These are phyloP conservation scores for Fusarium tricinctum DNA, from an alignment of 2,329 filamentous ascomycete genomes.

Conservation along the genomic window DNA sequence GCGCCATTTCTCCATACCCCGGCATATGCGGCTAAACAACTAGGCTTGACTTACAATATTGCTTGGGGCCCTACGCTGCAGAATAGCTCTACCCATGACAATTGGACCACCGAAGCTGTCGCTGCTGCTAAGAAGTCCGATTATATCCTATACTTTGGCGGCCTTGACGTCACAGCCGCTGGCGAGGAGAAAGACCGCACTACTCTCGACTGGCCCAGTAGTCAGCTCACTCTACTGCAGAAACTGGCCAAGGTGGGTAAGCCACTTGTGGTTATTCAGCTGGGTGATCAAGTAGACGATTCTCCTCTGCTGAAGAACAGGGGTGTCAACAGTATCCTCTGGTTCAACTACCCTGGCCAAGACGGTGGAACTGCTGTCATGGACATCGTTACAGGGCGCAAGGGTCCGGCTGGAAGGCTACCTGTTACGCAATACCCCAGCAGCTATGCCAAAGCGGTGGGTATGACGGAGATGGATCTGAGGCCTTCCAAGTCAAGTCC, in stretches of 20 bases:
- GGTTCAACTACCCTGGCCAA: slow-evolving; percentile 21
- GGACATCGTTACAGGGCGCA: background rate
- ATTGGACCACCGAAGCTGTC: slow-evolving; percentile 11
- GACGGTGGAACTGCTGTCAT: slow-evolving; percentile 15
- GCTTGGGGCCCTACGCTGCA: slow-evolving; percentile 13
- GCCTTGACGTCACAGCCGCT: slow-evolving; percentile 13
- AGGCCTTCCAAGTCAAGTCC: slow-evolving; percentile 6
- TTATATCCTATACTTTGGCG: slow-evolving; percentile 14
- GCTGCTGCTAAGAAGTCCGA: slow-evolving; percentile 6
- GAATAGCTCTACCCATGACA: background rate
- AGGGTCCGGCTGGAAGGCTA: background rate
- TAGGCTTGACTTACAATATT: background rate
- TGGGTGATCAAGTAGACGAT: slow-evolving; percentile 3
- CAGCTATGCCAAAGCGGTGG: slow-evolving; percentile 3
- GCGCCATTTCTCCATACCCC: background rate
- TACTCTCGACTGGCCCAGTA: slow-evolving; percentile 13
- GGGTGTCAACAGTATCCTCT: slow-evolving; percentile 21
- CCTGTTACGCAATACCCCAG: background rate
- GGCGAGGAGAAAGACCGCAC: slow-evolving; percentile 3
- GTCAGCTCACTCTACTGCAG: background rate
- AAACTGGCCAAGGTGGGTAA: slow-evolving; percentile 3
- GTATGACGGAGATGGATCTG: slow-evolving; percentile 7
- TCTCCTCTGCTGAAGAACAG: slow-evolving; percentile 7
- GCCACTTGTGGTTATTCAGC: slow-evolving; percentile 7
- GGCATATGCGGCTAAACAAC: background rate